Evolutionary conservation across 1,284 basidiomycete genomes (phyloP).

Genomic region (Termitomyces sp.): DNA sequence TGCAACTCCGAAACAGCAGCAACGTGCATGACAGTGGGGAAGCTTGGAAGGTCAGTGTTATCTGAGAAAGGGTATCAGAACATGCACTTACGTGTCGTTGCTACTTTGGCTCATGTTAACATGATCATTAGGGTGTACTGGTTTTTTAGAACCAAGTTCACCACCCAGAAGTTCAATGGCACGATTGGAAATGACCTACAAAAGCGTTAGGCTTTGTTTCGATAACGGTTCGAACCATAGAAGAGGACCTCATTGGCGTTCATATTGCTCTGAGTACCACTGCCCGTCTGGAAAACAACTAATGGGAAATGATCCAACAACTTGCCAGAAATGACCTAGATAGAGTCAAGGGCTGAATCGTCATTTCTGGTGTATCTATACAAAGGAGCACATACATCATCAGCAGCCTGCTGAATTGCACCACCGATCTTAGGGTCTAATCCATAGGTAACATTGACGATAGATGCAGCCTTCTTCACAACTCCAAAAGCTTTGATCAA

Average conservation of each 20-base stretch:
- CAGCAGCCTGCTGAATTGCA: constrained; percentile 90
- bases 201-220: constrained; percentile 1
- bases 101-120: constrained; percentile 99
- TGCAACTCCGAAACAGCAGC: constrained; percentile 91
- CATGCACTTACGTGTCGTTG: constrained; percentile 81
- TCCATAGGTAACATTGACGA: constrained; percentile 89
- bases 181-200: constrained; percentile 93
- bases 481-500: constrained; percentile 98
- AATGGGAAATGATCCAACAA: constrained; percentile 95
- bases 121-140: constrained; percentile 99
- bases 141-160: constrained; percentile 92
- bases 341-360: constrained; percentile 25
- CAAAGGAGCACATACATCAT: constrained; percentile 65
- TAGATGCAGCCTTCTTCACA: constrained; percentile 94
- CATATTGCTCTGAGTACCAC: constrained; percentile 99
- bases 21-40: constrained; percentile 99
- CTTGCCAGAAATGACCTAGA: constrained; percentile 91
- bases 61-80: background rate
- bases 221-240: background rate
- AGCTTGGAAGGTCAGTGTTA: constrained; percentile 45
- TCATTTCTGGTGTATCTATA: background rate
- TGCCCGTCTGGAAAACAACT: constrained; percentile 99
- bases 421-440: constrained; percentile 85
- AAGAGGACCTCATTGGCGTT: constrained; percentile 87
- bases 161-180: constrained; percentile 98